These are phyloP conservation scores for Bacidia rubella DNA, from an alignment of 495 filamentous ascomycete species.

Conservation along the genomic window DNA sequence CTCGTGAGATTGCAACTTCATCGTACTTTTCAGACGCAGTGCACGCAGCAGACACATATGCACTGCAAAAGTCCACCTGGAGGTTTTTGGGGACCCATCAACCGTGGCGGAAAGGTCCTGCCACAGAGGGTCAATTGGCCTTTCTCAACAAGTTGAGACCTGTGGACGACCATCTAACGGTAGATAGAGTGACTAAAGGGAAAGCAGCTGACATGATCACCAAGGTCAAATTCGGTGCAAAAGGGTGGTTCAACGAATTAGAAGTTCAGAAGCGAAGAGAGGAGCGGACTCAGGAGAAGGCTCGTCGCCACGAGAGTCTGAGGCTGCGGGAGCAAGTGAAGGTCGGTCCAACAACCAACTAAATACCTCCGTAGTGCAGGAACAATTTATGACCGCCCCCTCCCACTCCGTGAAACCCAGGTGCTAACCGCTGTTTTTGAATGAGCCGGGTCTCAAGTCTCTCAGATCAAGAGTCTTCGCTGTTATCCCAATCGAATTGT, in stretches of 20 bases:
- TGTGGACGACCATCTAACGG: slow-evolving; percentile 39
- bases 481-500: too few species aligned
- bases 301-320: slow-evolving; percentile 28
- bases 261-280: slow-evolving; percentile 35
- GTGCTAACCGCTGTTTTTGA: too few species aligned
- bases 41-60: slow-evolving; percentile 72
- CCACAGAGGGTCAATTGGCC: slow-evolving; percentile 54
- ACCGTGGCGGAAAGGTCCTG: slow-evolving; percentile 52
- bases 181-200: slow-evolving; percentile 55
- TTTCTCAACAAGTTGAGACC: slow-evolving; percentile 56
- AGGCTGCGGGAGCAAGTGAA: slow-evolving; percentile 39
- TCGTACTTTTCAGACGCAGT: slow-evolving; percentile 56
- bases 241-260: slow-evolving; percentile 47
- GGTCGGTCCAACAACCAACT: slow-evolving; percentile 47
- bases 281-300: slow-evolving; percentile 22
- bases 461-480: too few species aligned
- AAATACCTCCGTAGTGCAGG: background rate
- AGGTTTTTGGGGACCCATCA: slow-evolving; percentile 21
- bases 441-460: background rate
- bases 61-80: slow-evolving; percentile 42
- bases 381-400: too few species aligned
- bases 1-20: slow-evolving; percentile 48
- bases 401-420: background rate
- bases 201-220: slow-evolving; percentile 86
- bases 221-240: slow-evolving; percentile 72